Evolutionary conservation across 768 basidiomycete genomes (phyloP).

Genomic region (Dioszegia crocea): DNA sequence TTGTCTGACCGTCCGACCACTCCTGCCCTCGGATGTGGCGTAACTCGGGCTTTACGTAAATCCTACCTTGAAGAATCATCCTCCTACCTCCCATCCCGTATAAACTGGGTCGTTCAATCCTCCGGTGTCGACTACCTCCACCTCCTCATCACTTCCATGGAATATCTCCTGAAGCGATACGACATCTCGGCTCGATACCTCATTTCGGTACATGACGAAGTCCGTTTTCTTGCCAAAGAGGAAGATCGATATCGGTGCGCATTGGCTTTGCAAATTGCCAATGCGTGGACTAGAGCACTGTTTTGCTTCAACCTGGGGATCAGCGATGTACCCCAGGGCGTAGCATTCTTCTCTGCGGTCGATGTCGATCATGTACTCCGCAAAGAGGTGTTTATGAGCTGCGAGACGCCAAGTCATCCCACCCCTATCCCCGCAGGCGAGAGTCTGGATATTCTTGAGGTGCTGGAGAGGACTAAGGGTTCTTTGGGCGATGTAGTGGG

Average conservation of each 20-base stretch:
- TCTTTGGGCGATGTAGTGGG: constrained; percentile 9
- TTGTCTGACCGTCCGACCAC: constrained; percentile 79
- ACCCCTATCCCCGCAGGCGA: constrained; percentile 79
- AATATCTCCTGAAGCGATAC: constrained; percentile 74
- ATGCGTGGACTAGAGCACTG: constrained; percentile 86
- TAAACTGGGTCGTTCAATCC: constrained; percentile 99
- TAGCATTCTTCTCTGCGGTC: constrained; percentile 95
- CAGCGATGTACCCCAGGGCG: constrained; percentile 90
- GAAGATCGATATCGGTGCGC: constrained; percentile 85
- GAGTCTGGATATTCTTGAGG: constrained; percentile 64
- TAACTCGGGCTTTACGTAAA: constrained; percentile 89
- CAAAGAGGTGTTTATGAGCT: constrained; percentile 95
- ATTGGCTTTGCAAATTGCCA: constrained; percentile 87
- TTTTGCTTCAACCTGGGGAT: constrained; percentile 92
- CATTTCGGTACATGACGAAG: constrained; percentile 94
- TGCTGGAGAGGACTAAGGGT: constrained; percentile 65
- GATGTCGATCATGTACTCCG: constrained; percentile 85
- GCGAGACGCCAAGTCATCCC: constrained; percentile 88
- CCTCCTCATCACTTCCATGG: constrained; percentile 91
- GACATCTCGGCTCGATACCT: constrained; percentile 85
- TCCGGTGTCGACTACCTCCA: constrained; percentile 98
- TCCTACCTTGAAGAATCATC: constrained; percentile 64
- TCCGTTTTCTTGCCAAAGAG: constrained; percentile 86
- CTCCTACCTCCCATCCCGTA: constrained; percentile 90
- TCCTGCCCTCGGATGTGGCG: constrained; percentile 87